These are phyloP conservation scores for Cryptosporidium felis DNA, from an alignment of 169 alveolate species.

Conservation along the genomic window DNA sequence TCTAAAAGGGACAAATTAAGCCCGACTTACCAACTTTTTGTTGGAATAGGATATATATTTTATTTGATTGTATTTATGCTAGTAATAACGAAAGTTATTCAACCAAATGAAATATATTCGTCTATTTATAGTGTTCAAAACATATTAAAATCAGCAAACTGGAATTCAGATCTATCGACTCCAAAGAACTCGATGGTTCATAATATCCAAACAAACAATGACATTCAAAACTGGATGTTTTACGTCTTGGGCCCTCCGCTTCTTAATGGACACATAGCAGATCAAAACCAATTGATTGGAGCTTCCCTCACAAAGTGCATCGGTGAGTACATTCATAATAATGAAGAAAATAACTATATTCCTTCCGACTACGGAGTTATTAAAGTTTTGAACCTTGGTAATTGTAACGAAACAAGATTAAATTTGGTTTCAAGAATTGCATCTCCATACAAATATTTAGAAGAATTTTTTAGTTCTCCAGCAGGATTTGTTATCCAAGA, in stretches of 20 bases:
- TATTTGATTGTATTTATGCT: constrained; percentile 24
- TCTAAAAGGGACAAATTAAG: constrained; percentile 36
- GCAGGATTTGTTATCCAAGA: constrained; percentile 8
- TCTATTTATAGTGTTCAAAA: constrained; percentile 25
- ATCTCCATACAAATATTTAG: constrained; percentile 42
- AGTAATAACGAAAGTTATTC: constrained; percentile 35
- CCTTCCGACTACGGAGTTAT: constrained; percentile 44
- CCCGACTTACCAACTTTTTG: constrained; percentile 61
- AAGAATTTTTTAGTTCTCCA: constrained; percentile 33
- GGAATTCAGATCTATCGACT: constrained; percentile 52
- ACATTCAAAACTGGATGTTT: constrained; percentile 59
- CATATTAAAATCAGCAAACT: constrained; percentile 35
- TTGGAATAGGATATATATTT: constrained; percentile 58
- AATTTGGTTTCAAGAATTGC: constrained; percentile 53
- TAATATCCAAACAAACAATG: constrained; percentile 28
- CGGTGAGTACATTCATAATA: constrained; percentile 2
- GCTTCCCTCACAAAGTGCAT: constrained; percentile 46
- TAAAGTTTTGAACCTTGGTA: background rate
- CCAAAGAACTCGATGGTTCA: constrained; percentile 16
- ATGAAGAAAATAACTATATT: background rate
- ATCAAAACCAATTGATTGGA: constrained; percentile 59
- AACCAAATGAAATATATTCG: constrained; percentile 40
- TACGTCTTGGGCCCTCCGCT: constrained; percentile 67
- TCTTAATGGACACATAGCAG: constrained; percentile 46
- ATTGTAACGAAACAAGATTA: constrained; percentile 40